phyloP scores from a whole-genome alignment of 2,329 filamentous ascomycete species.

The Botrytis pseudocinerea region DNA sequence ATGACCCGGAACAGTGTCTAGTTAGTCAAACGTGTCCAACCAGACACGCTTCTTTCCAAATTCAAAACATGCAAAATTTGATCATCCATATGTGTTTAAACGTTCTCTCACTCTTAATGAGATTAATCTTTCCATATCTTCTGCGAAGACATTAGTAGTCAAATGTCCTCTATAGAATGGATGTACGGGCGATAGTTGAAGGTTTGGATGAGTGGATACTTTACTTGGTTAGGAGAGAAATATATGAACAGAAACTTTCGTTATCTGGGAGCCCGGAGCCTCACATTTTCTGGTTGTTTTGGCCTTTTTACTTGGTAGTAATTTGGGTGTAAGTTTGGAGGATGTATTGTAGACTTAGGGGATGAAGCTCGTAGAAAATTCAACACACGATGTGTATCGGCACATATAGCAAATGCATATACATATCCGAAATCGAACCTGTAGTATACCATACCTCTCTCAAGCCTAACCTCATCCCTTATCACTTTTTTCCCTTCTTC shows the following conservation, averaged over 20 bases:
- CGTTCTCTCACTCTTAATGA: neutral
- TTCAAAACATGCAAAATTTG: neutral
- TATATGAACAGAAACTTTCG: neutral
- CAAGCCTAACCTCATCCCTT: neutral
- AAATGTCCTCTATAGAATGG: neutral
- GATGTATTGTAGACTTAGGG: neutral
- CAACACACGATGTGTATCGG: neutral
- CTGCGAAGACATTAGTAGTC: neutral
- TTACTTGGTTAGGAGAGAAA: neutral
- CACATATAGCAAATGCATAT: neutral
- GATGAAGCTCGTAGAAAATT: neutral
- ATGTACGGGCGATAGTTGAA: too few species aligned
- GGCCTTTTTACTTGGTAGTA: neutral
- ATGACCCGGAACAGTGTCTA: neutral
- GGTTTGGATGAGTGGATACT: neutral
- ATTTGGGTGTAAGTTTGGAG: neutral
- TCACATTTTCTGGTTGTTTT: neutral
- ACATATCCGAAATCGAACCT: too few species aligned
- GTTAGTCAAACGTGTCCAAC: neutral
- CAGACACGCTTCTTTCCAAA: neutral
- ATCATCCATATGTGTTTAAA: neutral
- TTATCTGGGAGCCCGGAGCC: neutral
- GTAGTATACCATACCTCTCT: neutral
- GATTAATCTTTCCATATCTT: neutral
- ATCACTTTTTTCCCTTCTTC: constrained; percentile 37